phyloP scores from a whole-genome alignment of 495 filamentous ascomycete species.

The Neurospora pannonica region DNA sequence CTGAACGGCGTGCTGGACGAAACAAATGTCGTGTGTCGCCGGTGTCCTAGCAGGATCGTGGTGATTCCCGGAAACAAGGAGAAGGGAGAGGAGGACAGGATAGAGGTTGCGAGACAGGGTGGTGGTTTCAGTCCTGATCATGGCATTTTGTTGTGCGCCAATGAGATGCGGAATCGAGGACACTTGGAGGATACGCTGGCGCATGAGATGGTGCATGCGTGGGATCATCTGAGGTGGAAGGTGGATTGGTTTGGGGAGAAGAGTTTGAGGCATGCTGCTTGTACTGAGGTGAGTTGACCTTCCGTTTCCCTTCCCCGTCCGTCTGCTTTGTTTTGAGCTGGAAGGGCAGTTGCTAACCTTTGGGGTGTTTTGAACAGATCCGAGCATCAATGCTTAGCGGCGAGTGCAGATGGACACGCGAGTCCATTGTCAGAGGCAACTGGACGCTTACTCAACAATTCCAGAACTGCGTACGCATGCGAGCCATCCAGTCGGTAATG shows the following conservation, averaged over 20 bases:
- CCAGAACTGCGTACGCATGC: constrained; percentile 77
- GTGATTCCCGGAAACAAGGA: constrained; percentile 21
- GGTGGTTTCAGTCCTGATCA: constrained; percentile 79
- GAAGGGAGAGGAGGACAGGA: neutral
- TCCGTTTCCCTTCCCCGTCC: neutral
- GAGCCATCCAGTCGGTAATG: constrained; percentile 68
- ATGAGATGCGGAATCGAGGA: constrained; percentile 61
- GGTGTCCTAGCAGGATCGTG: constrained; percentile 50
- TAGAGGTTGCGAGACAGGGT: constrained; percentile 31
- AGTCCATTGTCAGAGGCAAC: constrained; percentile 73
- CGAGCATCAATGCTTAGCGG: constrained; percentile 84
- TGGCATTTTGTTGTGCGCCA: constrained; percentile 86
- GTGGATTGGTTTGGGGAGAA: constrained; percentile 65
- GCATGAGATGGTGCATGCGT: constrained; percentile 97
- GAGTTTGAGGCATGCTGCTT: constrained; percentile 75
- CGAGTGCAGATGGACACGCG: constrained; percentile 84
- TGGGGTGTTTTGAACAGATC: constrained; percentile 46
- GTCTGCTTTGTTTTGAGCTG: neutral
- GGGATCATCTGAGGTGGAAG: constrained; percentile 86
- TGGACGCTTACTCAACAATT: constrained; percentile 86
- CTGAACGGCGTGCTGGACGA: constrained; percentile 65
- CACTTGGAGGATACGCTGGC: constrained; percentile 90
- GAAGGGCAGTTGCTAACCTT: neutral
- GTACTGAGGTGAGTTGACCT: constrained; percentile 67
- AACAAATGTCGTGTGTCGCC: constrained; percentile 69